Evolutionary conservation across 345 rosid species (phyloP).

Genomic region (Hypericum androsaemum): DNA sequence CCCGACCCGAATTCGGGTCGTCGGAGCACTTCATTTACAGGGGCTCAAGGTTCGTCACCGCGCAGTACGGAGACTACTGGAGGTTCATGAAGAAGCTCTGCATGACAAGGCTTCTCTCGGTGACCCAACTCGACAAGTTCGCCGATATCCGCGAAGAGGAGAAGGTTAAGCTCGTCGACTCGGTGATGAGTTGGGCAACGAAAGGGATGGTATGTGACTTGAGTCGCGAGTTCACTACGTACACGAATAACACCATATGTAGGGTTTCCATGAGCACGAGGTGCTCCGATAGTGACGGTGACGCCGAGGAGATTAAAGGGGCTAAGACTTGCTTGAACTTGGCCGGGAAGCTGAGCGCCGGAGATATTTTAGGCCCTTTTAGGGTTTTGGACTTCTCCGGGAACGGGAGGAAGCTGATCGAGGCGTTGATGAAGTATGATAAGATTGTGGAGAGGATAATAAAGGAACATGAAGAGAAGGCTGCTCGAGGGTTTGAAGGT

Average conservation of each 20-base stretch:
- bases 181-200: slow-evolving; percentile 29
- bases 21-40: slow-evolving; percentile 37
- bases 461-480: slow-evolving; percentile 37
- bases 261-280: slow-evolving; percentile 37
- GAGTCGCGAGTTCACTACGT: slow-evolving; percentile 18
- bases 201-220: slow-evolving; percentile 32
- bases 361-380: slow-evolving; percentile 54
- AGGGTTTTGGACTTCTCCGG: slow-evolving; percentile 40
- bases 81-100: slow-evolving; percentile 63
- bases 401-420: slow-evolving; percentile 37
- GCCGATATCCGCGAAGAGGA: slow-evolving; percentile 31
- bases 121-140: slow-evolving; percentile 47
- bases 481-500: not conserved
- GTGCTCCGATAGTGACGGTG: slow-evolving; percentile 17
- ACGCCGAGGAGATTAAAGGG: slow-evolving; percentile 24
- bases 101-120: slow-evolving; percentile 55
- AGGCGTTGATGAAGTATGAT: slow-evolving; percentile 37
- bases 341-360: slow-evolving; percentile 36
- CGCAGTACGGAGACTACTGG: slow-evolving; percentile 42
- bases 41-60: slow-evolving; percentile 40
- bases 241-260: slow-evolving; percentile 32
- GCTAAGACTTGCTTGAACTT: slow-evolving; percentile 34
- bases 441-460: slow-evolving; percentile 36
- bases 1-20: slow-evolving; percentile 39
- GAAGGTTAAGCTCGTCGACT: slow-evolving; percentile 41